Evolutionary conservation across 2,329 filamentous ascomycete genomes (phyloP), one percentile per base, ranked within the genome.

Genomic region (Apiospora aurea): DNA sequence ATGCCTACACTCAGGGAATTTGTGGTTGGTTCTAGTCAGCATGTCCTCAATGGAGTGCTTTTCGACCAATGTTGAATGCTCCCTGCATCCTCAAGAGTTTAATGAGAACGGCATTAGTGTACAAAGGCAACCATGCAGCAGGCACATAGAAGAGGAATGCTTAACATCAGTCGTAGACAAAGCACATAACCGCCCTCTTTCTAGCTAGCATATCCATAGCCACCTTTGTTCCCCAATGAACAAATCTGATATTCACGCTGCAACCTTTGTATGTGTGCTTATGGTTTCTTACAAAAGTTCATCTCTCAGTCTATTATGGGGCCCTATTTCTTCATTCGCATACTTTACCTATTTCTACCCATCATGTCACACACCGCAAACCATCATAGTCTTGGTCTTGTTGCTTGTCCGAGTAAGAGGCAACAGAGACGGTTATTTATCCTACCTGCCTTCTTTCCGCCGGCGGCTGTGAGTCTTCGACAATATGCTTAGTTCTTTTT

Each of bases 41-140:
- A n/a, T n/a, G 1, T n/a, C n/a, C 0, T n/a, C 46, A 3, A 10
- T 7, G 1, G 6, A 49, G 21, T 49, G 18, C 2, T n/a, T n/a
- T 2, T n/a, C 1, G 6, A 8, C 21, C 34, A 18, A 49, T n/a
- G 21, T 6, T n/a, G 21, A 3, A n/a, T n/a, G 7, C 21, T n/a
- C 1, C 34, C 34, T 38, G 18, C n/a, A n/a, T 49, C n/a, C 21
- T n/a, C 18, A n/a, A 49, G 21, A 10, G 1, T 8, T n/a, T 49
- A 18, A n/a, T 18, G 6, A n/a, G 21, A 49, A 49, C 21, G 1
- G 8, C 7, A 8, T 8, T 8, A 38, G 34, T 38, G 6, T 47
- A 18, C 18, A 47, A 47, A 47, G 2, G 46, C 46, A 47, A 21
- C 7, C 4, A 7, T 21, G 21, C 46, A 8, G 6, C 21, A n/a